These are phyloP conservation scores for Rhynchospora breviuscula DNA, from an alignment of 176 grass and related monocot genomes.

Conservation along the genomic window DNA sequence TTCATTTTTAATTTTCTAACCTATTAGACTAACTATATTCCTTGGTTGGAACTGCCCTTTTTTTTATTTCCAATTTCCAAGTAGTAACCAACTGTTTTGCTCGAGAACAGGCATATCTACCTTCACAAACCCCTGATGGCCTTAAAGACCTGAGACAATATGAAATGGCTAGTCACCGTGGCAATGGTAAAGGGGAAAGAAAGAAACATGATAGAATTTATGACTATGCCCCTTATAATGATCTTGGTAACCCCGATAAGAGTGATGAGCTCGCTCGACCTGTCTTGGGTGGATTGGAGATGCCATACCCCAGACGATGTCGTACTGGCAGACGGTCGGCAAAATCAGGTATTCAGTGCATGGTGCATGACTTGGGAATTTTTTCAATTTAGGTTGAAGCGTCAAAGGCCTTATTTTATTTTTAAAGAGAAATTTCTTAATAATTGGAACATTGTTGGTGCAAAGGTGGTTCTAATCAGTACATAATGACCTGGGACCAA, in stretches of 20 bases:
- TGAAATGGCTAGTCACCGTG: slow-evolving; percentile 16
- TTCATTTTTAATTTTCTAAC: neutral
- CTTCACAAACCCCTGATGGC: slow-evolving; percentile 45
- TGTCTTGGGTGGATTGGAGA: slow-evolving; percentile 31
- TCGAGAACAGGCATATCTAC: slow-evolving; percentile 37
- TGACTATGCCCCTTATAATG: slow-evolving; percentile 47
- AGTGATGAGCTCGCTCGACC: slow-evolving; percentile 40
- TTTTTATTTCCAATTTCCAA: neutral
- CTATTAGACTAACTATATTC: neutral
- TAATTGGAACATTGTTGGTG: neutral
- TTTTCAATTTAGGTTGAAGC: neutral
- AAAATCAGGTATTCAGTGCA: slow-evolving; percentile 39
- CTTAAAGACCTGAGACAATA: slow-evolving; percentile 34
- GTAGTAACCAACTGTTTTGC: neutral
- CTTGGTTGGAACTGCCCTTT: neutral
- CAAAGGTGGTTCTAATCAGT: neutral
- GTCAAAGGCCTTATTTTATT: neutral
- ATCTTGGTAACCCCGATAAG: slow-evolving; percentile 50
- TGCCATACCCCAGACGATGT: slow-evolving; percentile 44
- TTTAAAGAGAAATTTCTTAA: neutral
- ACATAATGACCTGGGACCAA: neutral
- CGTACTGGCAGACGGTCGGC: slow-evolving; percentile 36
- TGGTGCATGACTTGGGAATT: neutral
- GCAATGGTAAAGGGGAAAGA: slow-evolving; percentile 40
- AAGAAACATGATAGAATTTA: slow-evolving; percentile 45